Base-by-base conservation (phyloP, 2,329 filamentous ascomycete species). In the Rachicladosporium sp. region DNA sequence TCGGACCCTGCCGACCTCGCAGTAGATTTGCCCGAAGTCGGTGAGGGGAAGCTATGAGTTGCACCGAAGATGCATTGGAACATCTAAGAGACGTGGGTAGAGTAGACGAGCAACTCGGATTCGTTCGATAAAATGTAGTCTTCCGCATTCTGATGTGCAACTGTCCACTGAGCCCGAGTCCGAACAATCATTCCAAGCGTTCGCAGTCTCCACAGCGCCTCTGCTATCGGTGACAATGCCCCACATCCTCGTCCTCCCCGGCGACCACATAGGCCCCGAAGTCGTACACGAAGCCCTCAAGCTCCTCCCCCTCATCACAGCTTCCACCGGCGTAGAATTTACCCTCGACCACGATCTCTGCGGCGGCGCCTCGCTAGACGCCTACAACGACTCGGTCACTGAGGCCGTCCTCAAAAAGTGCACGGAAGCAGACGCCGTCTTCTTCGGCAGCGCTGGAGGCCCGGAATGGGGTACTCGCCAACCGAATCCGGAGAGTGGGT, bases 241-340 rank as follows among this genome's bases (percentile, higher is more conserved):
- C 23, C 23, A 56, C 29, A 59, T 69, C 37, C 57, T 70, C n/a
- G 52, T 70, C 34, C 58, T 70, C 1, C 60, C 64, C 0, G 66
- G 66, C 30, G 66, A 70, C 46, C 63, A 66, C 44, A 62, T 69
- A 36, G 67, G 68, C 1, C 67, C 68, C 4, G 85, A 71, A 50
- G 59, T 70, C 29, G 61, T 69, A 37, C 46, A 53, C 4, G 66
- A 70, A 50, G 67, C 67, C 7, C 55, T 68, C 35, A 66, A 65
- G 45, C 62, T 70, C 8, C 60, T 72, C 4, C 60, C 67, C 23
- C 56, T 66, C 3, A 50, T 70, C 27, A 51, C 55, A 40, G 42
- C 43, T 8, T 41, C 42, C 7, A 53, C 49, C 1, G 51, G 50
- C 19, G 43, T 43, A 19, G 49, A 46, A 15, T 57, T 54, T 42